phyloP scores from a whole-genome alignment of 148 eudicot species.

The Fagopyrum homotropicum region DNA sequence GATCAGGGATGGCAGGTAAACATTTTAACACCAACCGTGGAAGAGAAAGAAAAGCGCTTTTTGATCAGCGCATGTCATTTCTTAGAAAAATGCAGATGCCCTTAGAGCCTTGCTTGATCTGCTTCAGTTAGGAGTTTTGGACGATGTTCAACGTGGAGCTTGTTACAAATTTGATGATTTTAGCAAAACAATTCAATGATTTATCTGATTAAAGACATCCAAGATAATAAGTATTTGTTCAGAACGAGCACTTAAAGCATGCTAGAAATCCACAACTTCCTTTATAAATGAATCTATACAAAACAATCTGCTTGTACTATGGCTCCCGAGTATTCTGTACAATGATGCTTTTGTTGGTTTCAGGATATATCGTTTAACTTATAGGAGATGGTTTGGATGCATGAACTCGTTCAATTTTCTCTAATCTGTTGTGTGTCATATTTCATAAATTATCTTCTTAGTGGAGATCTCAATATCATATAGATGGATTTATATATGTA shows the following conservation, averaged over 20 bases:
- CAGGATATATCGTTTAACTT: neutral
- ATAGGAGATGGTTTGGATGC: neutral
- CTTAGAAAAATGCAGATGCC: neutral
- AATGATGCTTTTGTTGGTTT: conserved; percentile 2
- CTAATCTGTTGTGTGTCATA: neutral
- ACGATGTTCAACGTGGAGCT: neutral
- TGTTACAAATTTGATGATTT: neutral
- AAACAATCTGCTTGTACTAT: neutral
- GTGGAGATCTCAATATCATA: neutral
- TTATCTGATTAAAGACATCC: neutral
- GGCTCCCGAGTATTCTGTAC: neutral
- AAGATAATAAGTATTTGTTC: neutral
- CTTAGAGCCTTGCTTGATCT: neutral
- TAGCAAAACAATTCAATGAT: neutral
- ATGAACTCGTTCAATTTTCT: neutral
- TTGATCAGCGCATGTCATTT: neutral
- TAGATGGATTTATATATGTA: neutral
- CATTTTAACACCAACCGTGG: neutral
- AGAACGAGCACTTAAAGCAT: neutral
- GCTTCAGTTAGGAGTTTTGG: neutral
- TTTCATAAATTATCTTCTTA: neutral
- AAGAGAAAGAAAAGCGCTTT: neutral
- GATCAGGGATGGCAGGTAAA: conserved; percentile 99
- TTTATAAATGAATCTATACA: neutral
- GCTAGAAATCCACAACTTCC: neutral